A percentile compares a stretch with the other conserved stretches of the same genome.
phyloP scores from a whole-genome alignment of 257 asterid species.

The Parsonsia alboflavescens region DNA sequence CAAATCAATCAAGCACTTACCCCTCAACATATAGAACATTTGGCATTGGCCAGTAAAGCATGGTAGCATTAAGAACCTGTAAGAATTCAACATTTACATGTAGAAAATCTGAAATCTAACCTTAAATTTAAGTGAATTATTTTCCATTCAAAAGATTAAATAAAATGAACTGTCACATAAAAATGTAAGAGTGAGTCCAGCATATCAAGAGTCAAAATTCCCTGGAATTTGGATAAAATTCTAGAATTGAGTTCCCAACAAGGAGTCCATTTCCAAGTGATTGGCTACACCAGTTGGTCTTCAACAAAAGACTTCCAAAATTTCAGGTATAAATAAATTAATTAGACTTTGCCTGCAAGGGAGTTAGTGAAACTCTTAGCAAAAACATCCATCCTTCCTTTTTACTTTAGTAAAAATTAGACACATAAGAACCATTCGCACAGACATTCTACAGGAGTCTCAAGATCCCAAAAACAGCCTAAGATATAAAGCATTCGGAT shows the following conservation, averaged over 20 bases:
- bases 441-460: no score
- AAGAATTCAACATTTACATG: constrained; percentile 31
- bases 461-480: neutral
- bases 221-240: neutral
- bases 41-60: constrained; percentile 95
- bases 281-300: neutral
- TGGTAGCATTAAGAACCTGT: constrained; percentile 98
- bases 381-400: neutral
- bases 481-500: neutral
- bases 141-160: neutral
- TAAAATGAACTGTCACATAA: neutral
- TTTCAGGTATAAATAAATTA: no score
- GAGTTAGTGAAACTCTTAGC: neutral
- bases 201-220: neutral
- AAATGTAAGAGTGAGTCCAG: neutral
- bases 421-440: neutral
- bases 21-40: constrained; percentile 89
- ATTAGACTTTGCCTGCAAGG: neutral
- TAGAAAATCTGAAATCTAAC: constrained; percentile 12
- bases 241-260: no score
- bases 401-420: no score
- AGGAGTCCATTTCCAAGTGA: neutral
- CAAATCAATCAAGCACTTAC: constrained; percentile 84
- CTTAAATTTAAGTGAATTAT: neutral
- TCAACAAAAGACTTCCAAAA: neutral